Evolutionary conservation across 1,284 basidiomycete species (phyloP), one percentile per base, ranked within the genome.

Genomic region (Apiotrichum gracile): DNA sequence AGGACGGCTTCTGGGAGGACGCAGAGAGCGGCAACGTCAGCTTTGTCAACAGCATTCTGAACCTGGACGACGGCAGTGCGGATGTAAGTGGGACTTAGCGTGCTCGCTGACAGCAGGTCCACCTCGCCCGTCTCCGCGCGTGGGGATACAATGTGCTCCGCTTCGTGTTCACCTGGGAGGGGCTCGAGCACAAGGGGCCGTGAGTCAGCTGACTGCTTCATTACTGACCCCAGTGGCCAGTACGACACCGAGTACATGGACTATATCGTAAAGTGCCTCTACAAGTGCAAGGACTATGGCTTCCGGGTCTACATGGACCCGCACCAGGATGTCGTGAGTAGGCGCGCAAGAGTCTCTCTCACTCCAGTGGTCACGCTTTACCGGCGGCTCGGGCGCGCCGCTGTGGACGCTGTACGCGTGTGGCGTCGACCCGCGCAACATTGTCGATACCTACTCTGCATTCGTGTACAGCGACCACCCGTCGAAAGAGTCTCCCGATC

Each of bases 111-210:
- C 42, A 1, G 5, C 87, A 97, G 75, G 78, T 87, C n/a, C 94
- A 98, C 66, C 80, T 97, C 2, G 82, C 86, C 5, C 79, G 94
- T 17, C 76, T 98, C 19, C 80, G 82, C 55, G 86, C 87, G 0
- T 97, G 93, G 93, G 94, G 94, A 0, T 97, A 91, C 78, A 97
- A 96, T 71, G 80, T 87, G 72, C 75, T 97, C n/a, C 79, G 94
- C 49, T 97, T 89, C 69, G 87, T 92, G 24, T 83, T 97, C 41
- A 87, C 88, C 0, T 98, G 94, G 94, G 94, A 98, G 70, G 83
- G 90, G 1, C 73, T 97, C 24, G 94, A 97, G 72, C 92, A 93
- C 71, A 83, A 82, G 54, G 93, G 92, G 67, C 94, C 94, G 85
- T 93, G 71, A 84, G 91, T 86, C n/a, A 7, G 5, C 1, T 6